A percentile compares a stretch with the other conserved stretches of the same genome.
Evolutionary conservation across 1,284 basidiomycete genomes (phyloP).

Genomic region (Puccinia triticina): DNA sequence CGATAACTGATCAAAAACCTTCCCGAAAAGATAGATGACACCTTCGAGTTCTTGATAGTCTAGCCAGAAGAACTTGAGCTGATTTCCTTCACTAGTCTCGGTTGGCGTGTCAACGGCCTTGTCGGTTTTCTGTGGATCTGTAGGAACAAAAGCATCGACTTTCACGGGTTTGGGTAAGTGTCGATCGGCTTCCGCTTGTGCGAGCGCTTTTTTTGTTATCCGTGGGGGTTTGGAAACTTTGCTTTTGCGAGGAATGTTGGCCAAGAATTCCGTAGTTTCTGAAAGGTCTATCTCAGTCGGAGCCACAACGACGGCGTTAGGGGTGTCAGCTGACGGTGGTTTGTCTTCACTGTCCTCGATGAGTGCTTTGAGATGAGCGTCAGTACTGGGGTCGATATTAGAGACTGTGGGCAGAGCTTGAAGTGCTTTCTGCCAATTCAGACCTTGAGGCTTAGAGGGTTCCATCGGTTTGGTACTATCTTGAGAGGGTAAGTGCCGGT

Average conservation of each 20-base stretch:
- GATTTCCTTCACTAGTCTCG: conserved; percentile 71
- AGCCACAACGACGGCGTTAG: not conserved
- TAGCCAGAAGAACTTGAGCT: conserved; percentile 88
- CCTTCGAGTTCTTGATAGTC: conserved; percentile 84
- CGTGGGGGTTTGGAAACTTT: conserved; percentile 54
- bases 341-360: conserved; percentile 53
- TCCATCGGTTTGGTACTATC: not conserved
- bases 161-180: conserved; percentile 33
- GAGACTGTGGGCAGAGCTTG: conserved; percentile 25
- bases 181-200: conserved; percentile 62
- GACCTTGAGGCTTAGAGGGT: conserved; percentile 15
- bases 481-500: not conserved
- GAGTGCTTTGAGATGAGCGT: conserved; percentile 52
- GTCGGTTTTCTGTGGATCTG: conserved; percentile 52
- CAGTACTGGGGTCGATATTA: conserved; percentile 17
- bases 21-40: conserved; percentile 79
- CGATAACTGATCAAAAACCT: conserved; percentile 75
- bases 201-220: conserved; percentile 60
- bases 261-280: conserved; percentile 51
- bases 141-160: conserved; percentile 45
- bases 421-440: conserved; percentile 45
- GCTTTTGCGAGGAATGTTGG: conserved; percentile 51
- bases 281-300: not conserved
- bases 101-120: conserved; percentile 64
- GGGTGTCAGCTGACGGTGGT: conserved; percentile 48